Conservation (phyloP, 1,284 basidiomycete species). For the Fistulinella cinereoalba region DNA sequence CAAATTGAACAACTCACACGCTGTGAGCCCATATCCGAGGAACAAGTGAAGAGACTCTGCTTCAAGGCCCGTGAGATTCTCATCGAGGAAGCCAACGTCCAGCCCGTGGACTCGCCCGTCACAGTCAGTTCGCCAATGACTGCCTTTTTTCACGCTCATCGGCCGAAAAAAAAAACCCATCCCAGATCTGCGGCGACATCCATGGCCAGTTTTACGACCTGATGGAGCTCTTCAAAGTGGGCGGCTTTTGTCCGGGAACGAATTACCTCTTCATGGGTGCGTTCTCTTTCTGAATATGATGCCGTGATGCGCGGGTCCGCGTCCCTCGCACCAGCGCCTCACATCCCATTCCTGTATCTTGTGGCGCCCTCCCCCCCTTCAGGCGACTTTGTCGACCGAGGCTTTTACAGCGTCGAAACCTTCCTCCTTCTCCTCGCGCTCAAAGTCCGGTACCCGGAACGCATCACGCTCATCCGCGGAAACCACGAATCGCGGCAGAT, state of each 20-base stretch:
- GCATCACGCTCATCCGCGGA: constrained; percentile 95
- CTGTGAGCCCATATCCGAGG: constrained; percentile 91
- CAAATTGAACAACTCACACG: constrained; percentile 88
- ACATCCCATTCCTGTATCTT: no score
- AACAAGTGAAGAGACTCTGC: constrained; percentile 90
- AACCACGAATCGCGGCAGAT: constrained; percentile 99
- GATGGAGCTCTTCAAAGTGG: constrained; percentile 95
- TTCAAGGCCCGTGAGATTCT: constrained; percentile 94
- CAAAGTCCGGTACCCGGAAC: constrained; percentile 97
- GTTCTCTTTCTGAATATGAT: constrained; percentile 29
- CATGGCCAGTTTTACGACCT: constrained; percentile 99
- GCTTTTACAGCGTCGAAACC: constrained; percentile 97
- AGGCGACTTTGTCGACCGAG: constrained; percentile 96
- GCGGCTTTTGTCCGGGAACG: constrained; percentile 92
- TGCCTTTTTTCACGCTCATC: constrained; percentile 2
- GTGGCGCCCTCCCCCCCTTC: background rate
- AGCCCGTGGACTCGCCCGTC: constrained; percentile 93
- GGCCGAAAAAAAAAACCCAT: no score
- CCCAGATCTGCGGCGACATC: constrained; percentile 99
- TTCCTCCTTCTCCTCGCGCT: constrained; percentile 92
- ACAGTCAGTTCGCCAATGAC: constrained; percentile 54
- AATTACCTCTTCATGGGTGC: constrained; percentile 98
- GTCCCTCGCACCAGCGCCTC: background rate
- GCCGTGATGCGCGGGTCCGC: background rate
- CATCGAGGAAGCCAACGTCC: constrained; percentile 97